Evolutionary conservation across 2,329 filamentous ascomycete species (phyloP), one percentile per base, ranked within the genome.

Genomic region (Penicillium griseofulvum): DNA sequence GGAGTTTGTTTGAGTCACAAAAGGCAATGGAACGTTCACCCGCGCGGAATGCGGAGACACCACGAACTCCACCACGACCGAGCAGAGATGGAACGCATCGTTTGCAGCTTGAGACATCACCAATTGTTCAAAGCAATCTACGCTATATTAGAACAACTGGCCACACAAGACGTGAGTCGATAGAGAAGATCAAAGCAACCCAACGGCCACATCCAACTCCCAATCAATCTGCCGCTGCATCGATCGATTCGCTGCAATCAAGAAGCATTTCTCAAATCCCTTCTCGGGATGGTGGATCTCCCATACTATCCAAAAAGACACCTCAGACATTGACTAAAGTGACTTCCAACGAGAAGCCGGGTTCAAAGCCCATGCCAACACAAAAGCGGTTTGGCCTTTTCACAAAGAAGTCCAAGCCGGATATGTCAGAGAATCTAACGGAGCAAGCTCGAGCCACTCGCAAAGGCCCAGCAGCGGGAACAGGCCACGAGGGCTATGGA

Each of bases 401-500:
- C 65, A 80, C 87, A 9, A 84, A 88, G 61, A 86, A 85, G 53
- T 85, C 85, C 14, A 95, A 90, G 71, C 80, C 83, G 0, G 79
- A 83, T 0, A 69, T 82, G 4, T 80, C 84, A 39, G 69, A 72
- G n/a, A 57, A 74, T 11, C 72, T 71, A 19, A 56, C 70, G 0
- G 81, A 86, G n/a, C 85, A 82, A 68, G 79, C 81, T 36, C 85
- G 81, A 59, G 68, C 77, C 8, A 57, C 77, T 24, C 83, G 88
- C 28, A 93, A 91, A 72, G 92, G 93, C 0, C 93, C 93, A 22
- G 85, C 83, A 16, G 93, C 93, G 38, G 93, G 93, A n/a, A 97
- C 93, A 36, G 93, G 93, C 0, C 91, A 97, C 66, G 93, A 97
- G 75, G 77, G 76, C 28, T 81, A 82, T 61, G 77, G 77, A 12